phyloP scores from a whole-genome alignment of 1,284 basidiomycete species.

The Puccinia brachypodii region DNA sequence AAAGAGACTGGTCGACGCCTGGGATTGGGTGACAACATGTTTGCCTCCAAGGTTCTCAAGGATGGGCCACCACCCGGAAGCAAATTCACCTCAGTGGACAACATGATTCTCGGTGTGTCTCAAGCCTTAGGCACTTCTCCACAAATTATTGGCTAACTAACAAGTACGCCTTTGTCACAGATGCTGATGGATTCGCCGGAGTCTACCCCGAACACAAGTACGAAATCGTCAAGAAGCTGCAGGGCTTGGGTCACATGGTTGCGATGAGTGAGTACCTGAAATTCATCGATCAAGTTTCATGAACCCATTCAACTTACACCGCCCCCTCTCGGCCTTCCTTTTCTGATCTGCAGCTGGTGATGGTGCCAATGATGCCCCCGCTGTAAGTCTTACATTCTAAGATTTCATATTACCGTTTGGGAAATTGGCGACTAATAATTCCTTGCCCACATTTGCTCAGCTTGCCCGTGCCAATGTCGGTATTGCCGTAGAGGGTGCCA shows the following conservation, averaged over 20 bases:
- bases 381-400: constrained; percentile 55
- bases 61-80: constrained; percentile 75
- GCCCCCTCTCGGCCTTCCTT: too few relatives aligned
- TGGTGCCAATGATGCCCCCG: constrained; percentile 93
- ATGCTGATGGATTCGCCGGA: constrained; percentile 87
- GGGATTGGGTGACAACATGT: constrained; percentile 94
- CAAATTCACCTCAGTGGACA: constrained; percentile 77
- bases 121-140: background rate
- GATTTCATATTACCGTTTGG: background rate
- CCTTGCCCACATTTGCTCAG: constrained; percentile 26
- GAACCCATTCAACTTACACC: background rate
- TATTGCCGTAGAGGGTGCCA: constrained; percentile 86
- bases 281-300: background rate
- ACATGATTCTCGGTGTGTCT: constrained; percentile 63
- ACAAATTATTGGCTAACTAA: background rate
- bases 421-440: too few relatives aligned
- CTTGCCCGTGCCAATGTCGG: constrained; percentile 65
- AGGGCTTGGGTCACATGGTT: constrained; percentile 65
- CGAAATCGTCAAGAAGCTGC: constrained; percentile 81
- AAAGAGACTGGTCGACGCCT: constrained; percentile 99
- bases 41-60: constrained; percentile 90
- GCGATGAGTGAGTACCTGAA: constrained; percentile 29
- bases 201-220: constrained; percentile 70
- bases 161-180: constrained; percentile 61
- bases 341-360: constrained; percentile 71